These are phyloP conservation scores for Meyerozyma smithsonii DNA, from an alignment of 1,139 yeast species.

Conservation along the genomic window DNA sequence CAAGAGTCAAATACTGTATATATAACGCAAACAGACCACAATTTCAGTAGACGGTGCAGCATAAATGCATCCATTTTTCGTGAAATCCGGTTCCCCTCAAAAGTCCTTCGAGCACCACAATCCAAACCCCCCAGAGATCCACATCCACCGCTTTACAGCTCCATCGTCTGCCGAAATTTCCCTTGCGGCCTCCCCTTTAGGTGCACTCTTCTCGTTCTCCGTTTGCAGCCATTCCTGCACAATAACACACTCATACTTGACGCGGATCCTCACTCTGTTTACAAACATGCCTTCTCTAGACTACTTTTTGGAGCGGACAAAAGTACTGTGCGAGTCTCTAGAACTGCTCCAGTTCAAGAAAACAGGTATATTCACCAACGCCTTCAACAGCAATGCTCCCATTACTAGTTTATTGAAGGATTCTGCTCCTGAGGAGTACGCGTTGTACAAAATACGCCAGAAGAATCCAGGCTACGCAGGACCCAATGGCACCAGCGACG, in stretches of 20 bases:
- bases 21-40: no score
- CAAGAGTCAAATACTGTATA: no score
- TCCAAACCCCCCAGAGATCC: no score
- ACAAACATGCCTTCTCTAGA: constrained; percentile 20
- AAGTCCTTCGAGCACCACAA: no score
- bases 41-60: no score
- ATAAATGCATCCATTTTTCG: no score
- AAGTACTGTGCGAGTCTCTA: constrained; percentile 15
- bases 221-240: not conserved
- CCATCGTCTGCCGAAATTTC: no score
- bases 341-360: constrained; percentile 5
- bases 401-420: constrained; percentile 12
- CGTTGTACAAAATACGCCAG: constrained; percentile 9
- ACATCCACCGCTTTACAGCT: no score
- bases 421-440: constrained; percentile 9
- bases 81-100: no score
- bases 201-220: not conserved
- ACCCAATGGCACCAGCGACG: constrained; percentile 1
- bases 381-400: constrained; percentile 11
- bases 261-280: constrained; percentile 9
- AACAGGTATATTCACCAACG: constrained; percentile 13
- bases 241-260: not conserved
- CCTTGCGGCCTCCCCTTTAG: no score
- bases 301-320: constrained; percentile 22
- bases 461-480: not conserved